Conservation (phyloP, 176 grass and related monocot species). For the Carex littledalei region DNA sequence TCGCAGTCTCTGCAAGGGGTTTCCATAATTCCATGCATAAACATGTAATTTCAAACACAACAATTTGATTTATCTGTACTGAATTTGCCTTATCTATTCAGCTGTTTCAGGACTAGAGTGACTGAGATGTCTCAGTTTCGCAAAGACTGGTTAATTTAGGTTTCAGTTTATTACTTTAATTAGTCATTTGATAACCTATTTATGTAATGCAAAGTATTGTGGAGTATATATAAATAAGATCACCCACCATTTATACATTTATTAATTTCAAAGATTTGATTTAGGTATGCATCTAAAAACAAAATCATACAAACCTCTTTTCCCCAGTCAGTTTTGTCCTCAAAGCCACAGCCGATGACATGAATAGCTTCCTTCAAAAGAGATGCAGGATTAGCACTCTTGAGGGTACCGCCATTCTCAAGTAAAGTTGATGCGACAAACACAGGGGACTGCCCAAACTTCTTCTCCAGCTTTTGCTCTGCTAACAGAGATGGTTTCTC, state of each 20-base stretch:
- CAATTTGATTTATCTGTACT: neutral
- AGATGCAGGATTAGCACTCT: constrained; percentile 28
- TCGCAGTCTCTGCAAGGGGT: neutral
- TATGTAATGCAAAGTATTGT: neutral
- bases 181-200: neutral
- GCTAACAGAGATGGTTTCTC: neutral
- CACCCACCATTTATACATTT: neutral
- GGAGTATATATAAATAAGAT: neutral
- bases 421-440: constrained; percentile 23
- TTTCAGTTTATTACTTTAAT: neutral
- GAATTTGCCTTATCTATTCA: neutral
- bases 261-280: neutral
- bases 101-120: neutral
- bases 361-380: constrained; percentile 28
- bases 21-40: neutral
- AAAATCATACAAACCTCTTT: constrained; percentile 16
- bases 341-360: constrained; percentile 22
- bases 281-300: neutral
- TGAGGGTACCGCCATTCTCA: constrained; percentile 22
- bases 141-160: neutral
- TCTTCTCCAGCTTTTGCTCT: constrained; percentile 25
- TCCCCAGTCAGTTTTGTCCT: constrained; percentile 28
- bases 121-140: neutral
- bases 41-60: neutral
- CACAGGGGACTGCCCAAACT: constrained; percentile 19